These are phyloP conservation scores for Hypoxylon sp. DNA, from an alignment of 2,329 filamentous ascomycete species.

Conservation along the genomic window DNA sequence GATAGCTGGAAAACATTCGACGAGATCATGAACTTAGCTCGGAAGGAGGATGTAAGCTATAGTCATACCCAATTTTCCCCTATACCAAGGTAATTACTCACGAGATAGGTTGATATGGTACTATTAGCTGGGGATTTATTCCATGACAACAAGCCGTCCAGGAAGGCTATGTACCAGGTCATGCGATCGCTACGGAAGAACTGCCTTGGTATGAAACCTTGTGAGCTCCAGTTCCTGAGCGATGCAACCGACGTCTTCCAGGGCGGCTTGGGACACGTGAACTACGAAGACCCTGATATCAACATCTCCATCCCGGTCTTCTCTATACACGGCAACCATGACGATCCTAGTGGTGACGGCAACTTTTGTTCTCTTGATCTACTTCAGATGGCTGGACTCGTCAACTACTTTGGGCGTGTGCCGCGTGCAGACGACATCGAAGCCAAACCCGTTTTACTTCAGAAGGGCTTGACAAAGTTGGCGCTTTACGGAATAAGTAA, in stretches of 20 bases:
- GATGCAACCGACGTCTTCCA: slow-evolving; percentile 94
- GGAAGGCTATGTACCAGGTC: slow-evolving; percentile 96
- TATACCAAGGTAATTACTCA: slow-evolving; percentile 33
- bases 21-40: slow-evolving; percentile 92
- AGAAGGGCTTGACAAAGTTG: slow-evolving; percentile 93
- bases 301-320: slow-evolving; percentile 98
- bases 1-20: slow-evolving; percentile 98
- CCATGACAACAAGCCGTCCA: slow-evolving; percentile 97
- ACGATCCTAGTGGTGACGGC: slow-evolving; percentile 97
- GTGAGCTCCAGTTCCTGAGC: slow-evolving; percentile 93
- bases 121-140: slow-evolving; percentile 95
- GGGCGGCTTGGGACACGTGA: slow-evolving; percentile 91
- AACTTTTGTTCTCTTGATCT: slow-evolving; percentile 92
- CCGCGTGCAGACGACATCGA: slow-evolving; percentile 94
- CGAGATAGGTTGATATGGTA: slow-evolving; percentile 88
- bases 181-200: slow-evolving; percentile 95
- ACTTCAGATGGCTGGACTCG: slow-evolving; percentile 87
- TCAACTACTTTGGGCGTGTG: slow-evolving; percentile 96
- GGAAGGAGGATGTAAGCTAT: slow-evolving; percentile 77
- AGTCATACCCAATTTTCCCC: not conserved
- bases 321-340: slow-evolving; percentile 98
- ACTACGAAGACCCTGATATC: slow-evolving; percentile 97
- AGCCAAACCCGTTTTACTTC: slow-evolving; percentile 90
- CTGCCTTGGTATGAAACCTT: slow-evolving; percentile 94
- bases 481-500: slow-evolving; percentile 96